phyloP scores from a whole-genome alignment of 371 early-diverging fungal species.

The Batrachochytrium dendrobatidis region DNA sequence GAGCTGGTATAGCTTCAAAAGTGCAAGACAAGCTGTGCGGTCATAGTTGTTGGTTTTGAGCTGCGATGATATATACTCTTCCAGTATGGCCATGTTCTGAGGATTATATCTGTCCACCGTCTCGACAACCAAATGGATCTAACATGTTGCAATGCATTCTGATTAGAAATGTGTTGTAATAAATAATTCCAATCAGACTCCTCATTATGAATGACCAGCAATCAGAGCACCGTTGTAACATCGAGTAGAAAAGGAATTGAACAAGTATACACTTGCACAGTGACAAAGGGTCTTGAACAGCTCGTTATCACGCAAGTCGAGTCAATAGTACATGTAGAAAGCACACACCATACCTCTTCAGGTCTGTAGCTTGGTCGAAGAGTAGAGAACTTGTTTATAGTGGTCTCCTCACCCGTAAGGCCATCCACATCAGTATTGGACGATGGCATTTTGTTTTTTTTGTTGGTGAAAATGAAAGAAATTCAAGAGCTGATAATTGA shows the following conservation, averaged over 20 bases:
- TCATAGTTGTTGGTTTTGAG: slow-evolving; percentile 68
- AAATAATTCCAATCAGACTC: neutral
- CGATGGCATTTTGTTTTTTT: no score
- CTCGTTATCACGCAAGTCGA: no score
- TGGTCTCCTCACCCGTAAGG: no score
- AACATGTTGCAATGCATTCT: neutral
- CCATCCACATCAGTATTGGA: no score
- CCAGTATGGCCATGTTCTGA: slow-evolving; percentile 69
- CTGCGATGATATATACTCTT: slow-evolving; percentile 73
- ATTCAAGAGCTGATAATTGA: no score
- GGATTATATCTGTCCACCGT: slow-evolving; percentile 76
- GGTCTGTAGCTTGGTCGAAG: no score
- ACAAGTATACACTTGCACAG: neutral
- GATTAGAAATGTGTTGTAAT: neutral
- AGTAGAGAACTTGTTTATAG: no score
- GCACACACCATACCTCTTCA: no score
- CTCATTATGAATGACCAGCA: no score
- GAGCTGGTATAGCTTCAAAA: slow-evolving; percentile 91
- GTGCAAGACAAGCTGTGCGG: slow-evolving; percentile 81
- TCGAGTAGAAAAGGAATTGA: neutral
- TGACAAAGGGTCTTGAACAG: no score
- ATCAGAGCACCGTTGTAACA: neutral
- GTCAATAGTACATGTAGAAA: no score
- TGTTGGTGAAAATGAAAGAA: no score
- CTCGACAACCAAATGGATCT: slow-evolving; percentile 37